A percentile compares a stretch with the other conserved stretches of the same genome.
phyloP scores from a whole-genome alignment of 192 early-diverging fungal species.

The Coemansia sp. region DNA sequence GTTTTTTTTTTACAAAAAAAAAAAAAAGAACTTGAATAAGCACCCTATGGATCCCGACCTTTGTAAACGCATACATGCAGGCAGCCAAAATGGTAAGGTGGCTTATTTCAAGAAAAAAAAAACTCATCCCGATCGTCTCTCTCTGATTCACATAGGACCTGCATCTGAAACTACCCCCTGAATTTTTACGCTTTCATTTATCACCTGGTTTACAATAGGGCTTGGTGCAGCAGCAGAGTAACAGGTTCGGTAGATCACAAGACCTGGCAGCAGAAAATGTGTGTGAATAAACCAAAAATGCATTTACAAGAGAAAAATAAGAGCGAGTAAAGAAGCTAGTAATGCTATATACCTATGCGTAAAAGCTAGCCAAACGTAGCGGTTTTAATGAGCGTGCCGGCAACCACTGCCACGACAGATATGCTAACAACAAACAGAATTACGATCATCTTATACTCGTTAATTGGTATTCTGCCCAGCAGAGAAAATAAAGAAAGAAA shows the following conservation, averaged over 20 bases:
- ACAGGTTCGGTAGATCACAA: neutral
- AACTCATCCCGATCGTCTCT: too few relatives aligned
- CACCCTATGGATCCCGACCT: too few relatives aligned
- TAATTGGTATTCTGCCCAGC: neutral
- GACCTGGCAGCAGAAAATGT: neutral
- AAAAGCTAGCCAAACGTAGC: conserved; percentile 20
- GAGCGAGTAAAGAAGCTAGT: neutral
- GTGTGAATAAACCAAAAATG: conserved; percentile 1
- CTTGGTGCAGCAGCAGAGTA: neutral
- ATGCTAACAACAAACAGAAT: conserved; percentile 37
- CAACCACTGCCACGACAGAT: conserved; percentile 35
- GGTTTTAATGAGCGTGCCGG: conserved; percentile 39
- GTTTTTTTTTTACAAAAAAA: too few relatives aligned
- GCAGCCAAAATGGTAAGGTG: too few relatives aligned
- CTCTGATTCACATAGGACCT: too few relatives aligned
- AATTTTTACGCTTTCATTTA: too few relatives aligned
- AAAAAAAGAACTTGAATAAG: too few relatives aligned
- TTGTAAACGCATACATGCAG: too few relatives aligned
- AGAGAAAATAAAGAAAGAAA: conserved; percentile 3
- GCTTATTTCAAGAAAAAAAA: too few relatives aligned
- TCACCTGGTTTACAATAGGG: too few relatives aligned
- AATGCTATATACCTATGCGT: too few relatives aligned
- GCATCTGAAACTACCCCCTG: too few relatives aligned
- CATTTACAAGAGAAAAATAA: conserved; percentile 1
- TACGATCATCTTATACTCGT: conserved; percentile 28